phyloP scores from a whole-genome alignment of 495 filamentous ascomycete genomes.

The Talaromyces wortmannii region DNA sequence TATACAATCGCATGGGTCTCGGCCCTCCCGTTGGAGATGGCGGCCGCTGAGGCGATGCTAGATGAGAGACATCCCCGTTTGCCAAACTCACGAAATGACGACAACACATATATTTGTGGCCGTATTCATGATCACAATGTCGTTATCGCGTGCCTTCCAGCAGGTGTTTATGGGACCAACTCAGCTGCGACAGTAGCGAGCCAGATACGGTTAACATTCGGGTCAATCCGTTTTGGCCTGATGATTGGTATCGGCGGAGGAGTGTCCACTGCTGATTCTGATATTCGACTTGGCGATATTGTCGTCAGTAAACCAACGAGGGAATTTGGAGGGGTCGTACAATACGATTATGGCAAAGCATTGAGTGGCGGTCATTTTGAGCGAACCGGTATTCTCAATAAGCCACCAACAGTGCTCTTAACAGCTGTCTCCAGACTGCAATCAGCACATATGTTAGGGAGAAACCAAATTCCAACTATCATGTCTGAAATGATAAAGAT shows the following conservation, averaged over 20 bases:
- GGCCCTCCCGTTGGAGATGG: constrained; percentile 26
- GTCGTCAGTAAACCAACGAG: constrained; percentile 21
- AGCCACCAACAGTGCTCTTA: constrained; percentile 9
- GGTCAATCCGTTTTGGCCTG: constrained; percentile 19
- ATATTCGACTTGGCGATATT: constrained; percentile 26
- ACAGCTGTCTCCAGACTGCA: not conserved
- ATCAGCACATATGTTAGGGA: no score
- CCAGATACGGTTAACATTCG: constrained; percentile 23
- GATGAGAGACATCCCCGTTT: constrained; percentile 18
- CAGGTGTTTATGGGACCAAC: constrained; percentile 22
- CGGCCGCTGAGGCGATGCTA: constrained; percentile 30
- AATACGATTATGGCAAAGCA: constrained; percentile 24
- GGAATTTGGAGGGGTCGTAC: constrained; percentile 17
- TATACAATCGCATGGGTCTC: constrained; percentile 22
- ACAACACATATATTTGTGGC: constrained; percentile 29
- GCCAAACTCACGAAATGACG: constrained; percentile 6
- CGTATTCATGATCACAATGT: constrained; percentile 30
- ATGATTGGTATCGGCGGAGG: constrained; percentile 37
- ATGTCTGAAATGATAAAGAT: no score
- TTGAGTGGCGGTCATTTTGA: constrained; percentile 1
- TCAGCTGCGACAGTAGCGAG: constrained; percentile 22
- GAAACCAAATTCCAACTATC: no score
- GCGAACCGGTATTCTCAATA: constrained; percentile 1
- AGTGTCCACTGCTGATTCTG: constrained; percentile 9
- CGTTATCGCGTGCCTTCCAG: constrained; percentile 30